Evolutionary conservation across 306 rosid genomes (phyloP).

Genomic region (Dalbergia cochinchinensis): DNA sequence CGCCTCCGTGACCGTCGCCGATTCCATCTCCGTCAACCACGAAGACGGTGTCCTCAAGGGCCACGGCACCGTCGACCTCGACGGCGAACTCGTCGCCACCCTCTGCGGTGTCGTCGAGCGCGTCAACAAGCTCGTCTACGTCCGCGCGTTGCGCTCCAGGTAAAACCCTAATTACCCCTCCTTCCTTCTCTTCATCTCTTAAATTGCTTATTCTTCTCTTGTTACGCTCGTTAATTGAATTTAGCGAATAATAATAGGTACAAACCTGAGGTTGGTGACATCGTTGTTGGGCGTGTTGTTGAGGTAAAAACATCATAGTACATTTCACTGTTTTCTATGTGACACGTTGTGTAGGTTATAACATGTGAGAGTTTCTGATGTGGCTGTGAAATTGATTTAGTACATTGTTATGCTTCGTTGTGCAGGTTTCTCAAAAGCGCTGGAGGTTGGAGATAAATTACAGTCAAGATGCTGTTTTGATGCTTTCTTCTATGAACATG

Average conservation of each 20-base stretch:
- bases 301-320: conserved; percentile 60
- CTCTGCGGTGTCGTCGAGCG: conserved; percentile 90
- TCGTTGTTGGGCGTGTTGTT: conserved; percentile 79
- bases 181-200: neutral
- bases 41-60: conserved; percentile 89
- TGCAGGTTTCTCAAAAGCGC: conserved; percentile 87
- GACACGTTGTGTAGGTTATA: neutral
- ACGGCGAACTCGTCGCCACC: conserved; percentile 83
- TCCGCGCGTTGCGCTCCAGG: conserved; percentile 81
- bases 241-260: conserved; percentile 60
- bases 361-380: neutral
- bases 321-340: neutral
- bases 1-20: conserved; percentile 85
- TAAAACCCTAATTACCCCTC: conserved; percentile 14
- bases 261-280: conserved; percentile 97
- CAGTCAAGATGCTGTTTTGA: conserved; percentile 82
- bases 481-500: conserved; percentile 97
- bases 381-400: neutral
- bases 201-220: neutral
- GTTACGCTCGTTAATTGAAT: conserved; percentile 14
- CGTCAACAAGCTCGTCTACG: conserved; percentile 90
- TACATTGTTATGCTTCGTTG: conserved; percentile 1
- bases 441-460: conserved; percentile 90
- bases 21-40: conserved; percentile 77
- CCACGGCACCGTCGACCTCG: conserved; percentile 81